Evolutionary conservation across 129 eudicot species (phyloP).

Genomic region (Pittosporum tobira): DNA sequence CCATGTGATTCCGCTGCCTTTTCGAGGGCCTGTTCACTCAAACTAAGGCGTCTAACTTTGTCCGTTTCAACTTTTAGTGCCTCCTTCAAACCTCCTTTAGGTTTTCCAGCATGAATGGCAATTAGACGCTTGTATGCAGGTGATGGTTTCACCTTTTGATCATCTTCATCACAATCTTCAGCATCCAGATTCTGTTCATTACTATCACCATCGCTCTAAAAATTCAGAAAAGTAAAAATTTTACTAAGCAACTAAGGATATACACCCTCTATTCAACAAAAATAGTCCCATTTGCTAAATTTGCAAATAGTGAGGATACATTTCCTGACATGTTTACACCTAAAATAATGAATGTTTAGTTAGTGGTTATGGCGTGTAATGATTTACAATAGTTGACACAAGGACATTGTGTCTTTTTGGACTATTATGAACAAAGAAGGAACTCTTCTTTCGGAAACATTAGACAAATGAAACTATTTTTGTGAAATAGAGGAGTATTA

Average conservation of each 20-base stretch:
- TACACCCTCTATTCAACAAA: too few relatives aligned
- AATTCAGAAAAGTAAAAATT: constrained; percentile 5
- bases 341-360: too few relatives aligned
- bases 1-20: constrained; percentile 59
- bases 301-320: too few relatives aligned
- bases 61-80: constrained; percentile 56
- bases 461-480: too few relatives aligned
- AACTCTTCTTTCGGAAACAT: too few relatives aligned
- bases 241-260: not conserved
- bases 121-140: constrained; percentile 62
- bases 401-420: too few relatives aligned
- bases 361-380: too few relatives aligned
- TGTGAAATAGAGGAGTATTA: too few relatives aligned
- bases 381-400: too few relatives aligned
- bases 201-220: constrained; percentile 41
- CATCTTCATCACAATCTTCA: constrained; percentile 39
- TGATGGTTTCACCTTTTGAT: constrained; percentile 25
- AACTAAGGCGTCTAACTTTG: constrained; percentile 71
- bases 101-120: constrained; percentile 81
- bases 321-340: too few relatives aligned
- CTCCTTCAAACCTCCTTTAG: constrained; percentile 58
- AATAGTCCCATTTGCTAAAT: too few relatives aligned
- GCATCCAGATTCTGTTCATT: constrained; percentile 30
- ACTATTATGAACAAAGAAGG: too few relatives aligned
- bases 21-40: constrained; percentile 77